Evolutionary conservation across 2,329 filamentous ascomycete species (phyloP).

Genomic region (Paecilomyces niveus): DNA sequence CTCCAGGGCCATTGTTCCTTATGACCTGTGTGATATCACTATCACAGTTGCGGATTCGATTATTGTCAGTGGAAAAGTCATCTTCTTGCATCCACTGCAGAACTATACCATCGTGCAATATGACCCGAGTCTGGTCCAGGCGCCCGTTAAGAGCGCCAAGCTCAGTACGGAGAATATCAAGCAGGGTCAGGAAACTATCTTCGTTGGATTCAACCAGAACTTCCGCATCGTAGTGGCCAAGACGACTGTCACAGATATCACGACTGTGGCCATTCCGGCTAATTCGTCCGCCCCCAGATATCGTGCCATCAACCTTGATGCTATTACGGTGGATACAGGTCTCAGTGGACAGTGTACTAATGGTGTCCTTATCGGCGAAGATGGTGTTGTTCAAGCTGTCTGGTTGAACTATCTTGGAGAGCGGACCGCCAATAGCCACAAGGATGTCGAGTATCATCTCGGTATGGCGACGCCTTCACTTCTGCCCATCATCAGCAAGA

Average conservation of each 20-base stretch:
- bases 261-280: conserved; percentile 90
- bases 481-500: conserved; percentile 78
- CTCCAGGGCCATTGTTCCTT: conserved; percentile 87
- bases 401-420: conserved; percentile 98
- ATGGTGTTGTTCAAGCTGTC: conserved; percentile 87
- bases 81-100: conserved; percentile 93
- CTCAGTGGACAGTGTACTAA: conserved; percentile 88
- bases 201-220: conserved; percentile 97
- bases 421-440: conserved; percentile 66
- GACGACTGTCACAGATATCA: conserved; percentile 94
- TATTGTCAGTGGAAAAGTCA: conserved; percentile 84
- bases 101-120: conserved; percentile 97
- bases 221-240: conserved; percentile 88
- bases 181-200: conserved; percentile 89
- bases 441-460: conserved; percentile 94
- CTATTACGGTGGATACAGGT: conserved; percentile 92
- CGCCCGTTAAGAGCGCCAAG: conserved; percentile 82
- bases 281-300: conserved; percentile 89
- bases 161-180: conserved; percentile 76
- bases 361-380: conserved; percentile 81
- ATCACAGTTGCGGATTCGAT: conserved; percentile 96
- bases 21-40: conserved; percentile 92
- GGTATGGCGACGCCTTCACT: conserved; percentile 84
- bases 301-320: conserved; percentile 89
- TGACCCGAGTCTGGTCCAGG: conserved; percentile 85